These are phyloP conservation scores for Smallanthus sonchifolius DNA, from an alignment of 129 eudicot species.

Conservation along the genomic window DNA sequence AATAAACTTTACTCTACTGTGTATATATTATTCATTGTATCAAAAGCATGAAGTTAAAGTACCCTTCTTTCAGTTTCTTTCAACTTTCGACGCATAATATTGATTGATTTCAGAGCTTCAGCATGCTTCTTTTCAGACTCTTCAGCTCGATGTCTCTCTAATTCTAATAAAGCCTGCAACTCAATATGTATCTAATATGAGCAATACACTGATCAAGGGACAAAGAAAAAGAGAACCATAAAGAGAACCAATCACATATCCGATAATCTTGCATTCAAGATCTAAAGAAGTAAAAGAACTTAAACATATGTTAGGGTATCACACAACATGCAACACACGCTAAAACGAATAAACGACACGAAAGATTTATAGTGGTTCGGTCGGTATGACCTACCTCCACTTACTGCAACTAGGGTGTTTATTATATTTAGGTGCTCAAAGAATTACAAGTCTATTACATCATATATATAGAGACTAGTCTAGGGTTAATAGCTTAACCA, in stretches of 20 bases:
- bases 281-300: slow-evolving; percentile 4
- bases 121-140: slow-evolving; percentile 61
- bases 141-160: slow-evolving; percentile 76
- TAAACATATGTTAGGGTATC: too few relatives aligned
- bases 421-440: too few relatives aligned
- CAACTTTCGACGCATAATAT: slow-evolving; percentile 54
- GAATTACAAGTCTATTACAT: too few relatives aligned
- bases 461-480: too few relatives aligned
- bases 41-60: slow-evolving; percentile 46
- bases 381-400: too few relatives aligned
- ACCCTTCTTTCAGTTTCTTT: slow-evolving; percentile 84
- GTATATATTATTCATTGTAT: background rate
- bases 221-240: background rate
- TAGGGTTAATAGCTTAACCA: too few relatives aligned
- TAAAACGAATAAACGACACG: too few relatives aligned
- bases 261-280: background rate
- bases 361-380: too few relatives aligned
- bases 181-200: slow-evolving; percentile 15
- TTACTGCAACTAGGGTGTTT: too few relatives aligned
- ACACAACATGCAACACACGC: too few relatives aligned
- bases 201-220: background rate
- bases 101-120: slow-evolving; percentile 57
- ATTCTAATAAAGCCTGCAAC: slow-evolving; percentile 52
- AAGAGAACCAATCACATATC: background rate
- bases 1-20: slow-evolving; percentile 11